A percentile compares a stretch with the other conserved stretches of the same genome.
These are phyloP conservation scores for Daedaleopsis nitida DNA, from an alignment of 768 basidiomycete genomes.

Conservation along the genomic window DNA sequence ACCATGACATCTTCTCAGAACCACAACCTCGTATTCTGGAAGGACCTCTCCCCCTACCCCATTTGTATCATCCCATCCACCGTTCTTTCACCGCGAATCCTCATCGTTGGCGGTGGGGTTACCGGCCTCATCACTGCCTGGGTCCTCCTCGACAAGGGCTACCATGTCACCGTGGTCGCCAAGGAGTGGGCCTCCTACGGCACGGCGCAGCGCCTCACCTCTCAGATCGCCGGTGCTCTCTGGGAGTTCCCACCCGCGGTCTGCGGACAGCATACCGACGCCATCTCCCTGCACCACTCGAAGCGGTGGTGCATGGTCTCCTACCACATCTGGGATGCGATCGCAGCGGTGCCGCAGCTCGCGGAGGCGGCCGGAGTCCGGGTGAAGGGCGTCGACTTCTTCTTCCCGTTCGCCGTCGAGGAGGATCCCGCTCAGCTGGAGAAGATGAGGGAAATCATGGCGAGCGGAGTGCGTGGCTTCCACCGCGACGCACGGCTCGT, in stretches of 20 bases:
- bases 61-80: not conserved
- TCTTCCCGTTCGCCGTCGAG: conserved; percentile 36
- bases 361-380: conserved; percentile 34
- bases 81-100: conserved; percentile 2
- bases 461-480: conserved; percentile 30
- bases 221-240: conserved; percentile 29
- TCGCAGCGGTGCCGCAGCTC: conserved; percentile 18
- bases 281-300: conserved; percentile 35
- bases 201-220: conserved; percentile 18
- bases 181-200: conserved; percentile 20
- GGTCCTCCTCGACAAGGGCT: conserved; percentile 39
- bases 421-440: conserved; percentile 31
- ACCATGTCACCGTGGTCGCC: conserved; percentile 38
- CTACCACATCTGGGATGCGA: conserved; percentile 34
- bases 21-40: not conserved
- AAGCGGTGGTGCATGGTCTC: conserved; percentile 39
- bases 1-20: not conserved
- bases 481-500: conserved; percentile 21
- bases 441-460: conserved; percentile 31
- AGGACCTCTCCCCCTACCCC: not conserved
- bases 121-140: conserved; percentile 29
- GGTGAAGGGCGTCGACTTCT: conserved; percentile 34
- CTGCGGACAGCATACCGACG: conserved; percentile 40
- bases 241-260: conserved; percentile 45
- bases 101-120: conserved; percentile 25